Evolutionary conservation across 345 rosid species (phyloP), one percentile per base, ranked within the genome.

Genomic region (Syzygium jambos): DNA sequence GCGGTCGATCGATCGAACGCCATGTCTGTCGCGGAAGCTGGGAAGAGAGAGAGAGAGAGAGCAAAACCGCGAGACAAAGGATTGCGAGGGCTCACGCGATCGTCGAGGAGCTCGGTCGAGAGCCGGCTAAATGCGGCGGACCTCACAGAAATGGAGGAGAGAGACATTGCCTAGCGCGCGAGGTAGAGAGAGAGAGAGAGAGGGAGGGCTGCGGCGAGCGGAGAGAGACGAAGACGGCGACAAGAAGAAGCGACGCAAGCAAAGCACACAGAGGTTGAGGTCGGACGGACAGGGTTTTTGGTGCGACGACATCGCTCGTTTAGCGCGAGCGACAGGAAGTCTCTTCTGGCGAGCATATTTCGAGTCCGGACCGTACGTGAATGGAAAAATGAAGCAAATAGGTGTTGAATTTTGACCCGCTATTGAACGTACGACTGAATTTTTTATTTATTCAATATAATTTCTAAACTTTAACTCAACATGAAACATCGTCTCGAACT

Each of bases 131-230:
- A 68, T 2, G 88, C 90, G 73, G 90, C 87, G 52, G 93, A 86
- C 85, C 80, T 87, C 55, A 86, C 84, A 54, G 90, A 86, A 11
- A 90, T 86, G 88, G 91, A 92, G 89, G 91, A 93, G 49, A 56
- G 86, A 52, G 49, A 29, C 78, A 68, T 68, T 68, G 43, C 17
- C 78, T 19, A 30, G 43, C 78, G 4, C 16, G 41, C 38, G 19
- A 65, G 77, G 4, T 16, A 14, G 38, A 61, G 73, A 7, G 73
- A 29, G 14, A 14, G 11, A 30, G 4, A 12, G 73, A 29, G 38
- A 7, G 73, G 14, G 21, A 30, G 43, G 78, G 78, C 30, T 30
- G 17, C 30, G 12, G 43, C 78, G 78, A 68, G 12, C 0, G 12
- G 55, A 80, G 54, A 43, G 29, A 55, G 85, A 78, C 52, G 5